Evolutionary conservation across 1,139 yeast species (phyloP).

Genomic region (Hyphopichia burtonii): DNA sequence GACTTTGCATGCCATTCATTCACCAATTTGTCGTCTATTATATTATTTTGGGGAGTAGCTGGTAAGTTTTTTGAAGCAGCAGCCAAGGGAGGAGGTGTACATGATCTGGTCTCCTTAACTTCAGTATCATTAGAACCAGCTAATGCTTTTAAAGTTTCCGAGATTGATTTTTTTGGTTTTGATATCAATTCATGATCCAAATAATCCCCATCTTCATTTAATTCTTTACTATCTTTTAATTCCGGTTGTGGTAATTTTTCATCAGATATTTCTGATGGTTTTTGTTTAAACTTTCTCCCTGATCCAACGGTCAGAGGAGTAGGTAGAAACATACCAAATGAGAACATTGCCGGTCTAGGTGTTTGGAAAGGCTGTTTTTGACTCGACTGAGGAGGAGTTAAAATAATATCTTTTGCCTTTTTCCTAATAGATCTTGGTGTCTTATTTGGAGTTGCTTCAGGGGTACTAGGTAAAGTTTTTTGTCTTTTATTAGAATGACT

Average conservation of each 20-base stretch:
- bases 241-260: background rate
- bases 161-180: constrained; percentile 1
- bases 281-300: constrained; percentile 24
- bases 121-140: constrained; percentile 3
- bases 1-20: constrained; percentile 7
- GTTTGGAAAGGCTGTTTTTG: background rate
- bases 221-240: background rate
- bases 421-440: constrained; percentile 3
- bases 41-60: constrained; percentile 10
- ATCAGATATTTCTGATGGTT: background rate
- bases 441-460: constrained; percentile 2
- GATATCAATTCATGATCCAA: background rate
- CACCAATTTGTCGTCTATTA: constrained; percentile 11
- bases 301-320: constrained; percentile 44
- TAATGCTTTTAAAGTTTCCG: constrained; percentile 2
- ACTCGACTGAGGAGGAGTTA: background rate
- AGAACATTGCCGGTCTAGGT: constrained; percentile 1
- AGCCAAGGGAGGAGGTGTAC: background rate
- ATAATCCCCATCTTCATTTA: background rate
- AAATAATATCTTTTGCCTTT: constrained; percentile 1
- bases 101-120: background rate
- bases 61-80: background rate
- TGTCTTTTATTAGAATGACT: background rate
- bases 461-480: background rate
- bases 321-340: constrained; percentile 36